Evolutionary conservation across 2,329 filamentous ascomycete genomes (phyloP).

Genomic region (Alternaria triticimaculans): DNA sequence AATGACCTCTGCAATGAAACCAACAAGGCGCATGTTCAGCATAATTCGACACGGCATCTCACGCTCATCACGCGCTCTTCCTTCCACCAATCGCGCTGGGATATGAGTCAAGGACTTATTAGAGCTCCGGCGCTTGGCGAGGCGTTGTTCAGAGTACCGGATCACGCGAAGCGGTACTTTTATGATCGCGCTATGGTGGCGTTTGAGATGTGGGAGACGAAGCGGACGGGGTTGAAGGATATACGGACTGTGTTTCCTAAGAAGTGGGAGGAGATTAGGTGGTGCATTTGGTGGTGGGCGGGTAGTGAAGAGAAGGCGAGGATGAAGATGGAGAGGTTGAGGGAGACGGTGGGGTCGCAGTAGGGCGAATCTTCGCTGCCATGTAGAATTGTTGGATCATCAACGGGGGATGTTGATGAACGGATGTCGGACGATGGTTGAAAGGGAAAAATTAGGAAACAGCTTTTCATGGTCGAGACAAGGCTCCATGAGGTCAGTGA

Average conservation of each 20-base stretch:
- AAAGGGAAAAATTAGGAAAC: not conserved
- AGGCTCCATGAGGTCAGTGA: too few relatives aligned
- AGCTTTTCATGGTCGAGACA: too few relatives aligned
- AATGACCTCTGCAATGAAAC: not conserved
- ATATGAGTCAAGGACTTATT: not conserved
- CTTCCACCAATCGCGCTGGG: not conserved
- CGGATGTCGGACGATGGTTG: not conserved
- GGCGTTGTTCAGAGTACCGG: slow-evolving; percentile 5
- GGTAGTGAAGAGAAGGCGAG: slow-evolving; percentile 31
- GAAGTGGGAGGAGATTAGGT: slow-evolving; percentile 20
- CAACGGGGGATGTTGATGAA: not conserved
- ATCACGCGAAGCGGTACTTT: slow-evolving; percentile 11
- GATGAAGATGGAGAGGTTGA: slow-evolving; percentile 31
- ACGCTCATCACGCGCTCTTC: not conserved
- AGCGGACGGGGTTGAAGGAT: not conserved
- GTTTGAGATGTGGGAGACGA: slow-evolving; percentile 13
- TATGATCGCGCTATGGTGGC: slow-evolving; percentile 5
- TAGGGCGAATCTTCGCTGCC: not conserved
- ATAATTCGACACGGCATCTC: not conserved
- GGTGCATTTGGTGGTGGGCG: slow-evolving; percentile 38
- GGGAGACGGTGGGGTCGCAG: not conserved
- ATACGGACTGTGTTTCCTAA: slow-evolving; percentile 14
- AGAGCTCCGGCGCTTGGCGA: not conserved
- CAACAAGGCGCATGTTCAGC: not conserved
- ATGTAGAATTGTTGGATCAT: too few relatives aligned